A percentile compares a stretch with the other conserved stretches of the same genome.
Conservation (phyloP, 75 land plant genomes). For the Picea sitchensis region DNA sequence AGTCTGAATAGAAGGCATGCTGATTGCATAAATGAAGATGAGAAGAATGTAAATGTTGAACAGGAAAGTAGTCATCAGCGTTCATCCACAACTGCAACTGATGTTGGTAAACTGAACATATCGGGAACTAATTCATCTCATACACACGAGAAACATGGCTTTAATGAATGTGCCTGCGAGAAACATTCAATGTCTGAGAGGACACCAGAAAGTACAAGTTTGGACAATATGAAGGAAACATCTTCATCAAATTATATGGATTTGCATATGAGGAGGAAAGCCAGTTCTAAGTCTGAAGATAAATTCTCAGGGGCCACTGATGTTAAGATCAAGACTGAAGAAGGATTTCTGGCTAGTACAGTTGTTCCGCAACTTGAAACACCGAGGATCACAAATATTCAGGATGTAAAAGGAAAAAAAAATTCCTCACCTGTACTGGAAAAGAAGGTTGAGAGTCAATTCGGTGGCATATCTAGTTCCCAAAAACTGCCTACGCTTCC, state of each 20-base stretch:
- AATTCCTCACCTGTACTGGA: conserved; percentile 9
- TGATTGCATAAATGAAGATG: conserved; percentile 8
- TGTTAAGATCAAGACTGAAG: conserved; percentile 19
- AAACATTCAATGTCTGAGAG: conserved; percentile 7
- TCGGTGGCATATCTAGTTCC: not conserved
- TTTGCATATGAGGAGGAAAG: not conserved
- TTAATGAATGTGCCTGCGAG: not conserved
- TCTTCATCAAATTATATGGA: not conserved
- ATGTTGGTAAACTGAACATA: not conserved
- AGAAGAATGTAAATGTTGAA: not conserved
- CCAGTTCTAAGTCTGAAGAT: not conserved
- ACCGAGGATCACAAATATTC: not conserved
- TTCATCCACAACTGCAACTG: not conserved
- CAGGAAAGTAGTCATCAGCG: not conserved
- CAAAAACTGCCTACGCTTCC: not conserved
- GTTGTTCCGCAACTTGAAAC: conserved; percentile 15
- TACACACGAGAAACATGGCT: not conserved
- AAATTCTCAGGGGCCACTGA: not conserved
- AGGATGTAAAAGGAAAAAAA: conserved; percentile 13
- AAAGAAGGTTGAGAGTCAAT: not conserved
- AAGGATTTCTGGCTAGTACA: conserved; percentile 8
- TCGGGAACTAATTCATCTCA: not conserved
- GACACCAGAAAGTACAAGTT: not conserved
- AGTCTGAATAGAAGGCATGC: not conserved
- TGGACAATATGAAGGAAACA: not conserved